phyloP scores from a whole-genome alignment of 768 basidiomycete species.

The Boletus rubescentipes region DNA sequence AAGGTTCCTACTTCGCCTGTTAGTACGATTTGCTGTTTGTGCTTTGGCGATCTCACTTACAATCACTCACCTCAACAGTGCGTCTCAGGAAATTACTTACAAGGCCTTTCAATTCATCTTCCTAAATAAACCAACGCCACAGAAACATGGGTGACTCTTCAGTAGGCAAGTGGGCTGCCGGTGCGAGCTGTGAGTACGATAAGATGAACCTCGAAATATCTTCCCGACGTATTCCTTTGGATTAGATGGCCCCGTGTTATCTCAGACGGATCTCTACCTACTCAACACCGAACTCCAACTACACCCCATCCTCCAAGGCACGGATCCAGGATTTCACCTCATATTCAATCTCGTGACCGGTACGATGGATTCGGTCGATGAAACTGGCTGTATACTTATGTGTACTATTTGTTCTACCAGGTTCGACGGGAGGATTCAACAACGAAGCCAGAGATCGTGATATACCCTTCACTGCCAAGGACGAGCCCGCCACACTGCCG shows the following conservation, averaged over 20 bases:
- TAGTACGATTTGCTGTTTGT: not conserved
- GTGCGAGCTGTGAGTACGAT: slow-evolving; percentile 34
- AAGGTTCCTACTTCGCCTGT: slow-evolving; percentile 4
- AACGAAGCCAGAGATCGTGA: slow-evolving; percentile 58
- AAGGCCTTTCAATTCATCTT: not conserved
- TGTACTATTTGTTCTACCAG: slow-evolving; percentile 30
- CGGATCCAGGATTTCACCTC: slow-evolving; percentile 52
- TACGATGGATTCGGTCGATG: slow-evolving; percentile 24
- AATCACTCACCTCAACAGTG: not conserved
- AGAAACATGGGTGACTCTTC: slow-evolving; percentile 28
- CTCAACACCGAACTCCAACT: slow-evolving; percentile 67
- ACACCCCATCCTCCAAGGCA: slow-evolving; percentile 67
- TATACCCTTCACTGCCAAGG: slow-evolving; percentile 50
- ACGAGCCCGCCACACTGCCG: slow-evolving; percentile 70
- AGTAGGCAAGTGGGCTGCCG: slow-evolving; percentile 36
- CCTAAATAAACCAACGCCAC: not conserved
- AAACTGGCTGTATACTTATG: not conserved
- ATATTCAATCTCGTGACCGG: slow-evolving; percentile 73
- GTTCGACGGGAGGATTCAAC: slow-evolving; percentile 63
- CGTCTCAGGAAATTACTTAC: not conserved
- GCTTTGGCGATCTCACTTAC: not conserved
- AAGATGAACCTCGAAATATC: not conserved
- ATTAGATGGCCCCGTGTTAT: slow-evolving; percentile 75
- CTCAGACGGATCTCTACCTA: slow-evolving; percentile 80
- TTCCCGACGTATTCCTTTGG: not conserved